Evolutionary conservation across 106 monocot species (phyloP), one percentile per base, ranked within the genome.

Genomic region (Dendrobium catenatum): DNA sequence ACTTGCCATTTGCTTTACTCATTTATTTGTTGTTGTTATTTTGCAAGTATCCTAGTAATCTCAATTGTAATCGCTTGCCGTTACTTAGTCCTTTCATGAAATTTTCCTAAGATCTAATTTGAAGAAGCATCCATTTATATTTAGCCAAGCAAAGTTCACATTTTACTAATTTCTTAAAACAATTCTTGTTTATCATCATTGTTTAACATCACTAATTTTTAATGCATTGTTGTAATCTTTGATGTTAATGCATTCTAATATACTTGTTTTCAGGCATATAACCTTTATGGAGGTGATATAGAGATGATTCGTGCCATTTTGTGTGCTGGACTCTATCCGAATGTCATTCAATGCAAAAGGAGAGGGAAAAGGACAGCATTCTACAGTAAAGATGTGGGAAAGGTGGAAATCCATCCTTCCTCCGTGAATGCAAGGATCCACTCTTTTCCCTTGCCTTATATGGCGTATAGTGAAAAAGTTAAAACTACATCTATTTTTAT

Each of bases 351-450:
- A 29, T 95, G 98, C 88, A 98, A 98, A 80, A 91, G 91, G 83
- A 92, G 95, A 78, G 95, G 98, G 73, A 98, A 98, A 78, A 89
- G 98, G 85, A 98, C 93, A 16, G 88, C 91, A 56, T 93, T 95
- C 31, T 95, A 95, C 83, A 98, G 91, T 31, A 98, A 91, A 82
- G 98, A 98, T 10, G 98, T 98, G 61, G 98, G 98, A n/a, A 98
- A 98, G 83, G 98, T 98, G 6, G 98, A 98, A 72, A 86, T 98
- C 56, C 98, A 98, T 87, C 98, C 98, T 6, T 91, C 98, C 9
- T 98, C 98, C 49, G 98, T 98, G 43, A 98, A 98, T 85, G 89
- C 98, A 26, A 89, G 91, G 31, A 83, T 91, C 75, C 89, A 93
- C 78, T 16, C 78, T 0, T 95, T 98, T 76, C 95, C 98, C 76